Base-by-base conservation (phyloP, 768 basidiomycete genomes). In the Fistulinella prunicolor region DNA sequence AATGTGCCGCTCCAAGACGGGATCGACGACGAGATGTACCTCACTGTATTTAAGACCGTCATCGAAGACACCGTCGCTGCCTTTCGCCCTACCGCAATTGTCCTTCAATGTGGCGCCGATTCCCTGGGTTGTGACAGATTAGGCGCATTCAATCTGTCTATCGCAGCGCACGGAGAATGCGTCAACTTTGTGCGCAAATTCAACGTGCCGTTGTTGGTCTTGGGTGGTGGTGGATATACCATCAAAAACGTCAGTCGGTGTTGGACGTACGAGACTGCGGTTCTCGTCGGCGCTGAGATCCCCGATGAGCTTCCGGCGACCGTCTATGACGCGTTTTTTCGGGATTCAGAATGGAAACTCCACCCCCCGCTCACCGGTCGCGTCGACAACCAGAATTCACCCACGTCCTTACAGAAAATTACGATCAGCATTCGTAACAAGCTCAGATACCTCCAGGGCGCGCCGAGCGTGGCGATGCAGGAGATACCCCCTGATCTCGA, bases 161-260 rank as follows among this genome's bases (percentile, higher is more conserved):
- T 98, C 56, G 90, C 92, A 21, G 95, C 94, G 0, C 95, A 99
- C 59, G 95, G 96, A 17, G 95, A 98, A 70, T 99, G 95, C 64
- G 94, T 99, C 24, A 86, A 94, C 63, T 98, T 94, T 65, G 93
- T 99, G 42, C 85, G 94, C 53, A 86, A 86, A 55, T 98, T 89
- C 71, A 83, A 85, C 59, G 81, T 98, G 3, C 95, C 95, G 1
- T 72, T 98, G 13, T 76, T 99, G 16, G 88, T 98, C 26, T 66
- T 99, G 6, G 95, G 95, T 35, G 95, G 95, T 2, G 95, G 95
- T 4, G 95, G 95, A 1, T 99, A 99, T 69, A 94, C 93, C 5
- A 89, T 97, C 66, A 89, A 93, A 62, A 95, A 95, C 63, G 96
- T 99, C 55, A 88, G 89, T 38, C 82, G 95, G n/a, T 99, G 95